Base-by-base conservation (phyloP, 352 stramenopile genomes). In the Blastocystis sp. region DNA sequence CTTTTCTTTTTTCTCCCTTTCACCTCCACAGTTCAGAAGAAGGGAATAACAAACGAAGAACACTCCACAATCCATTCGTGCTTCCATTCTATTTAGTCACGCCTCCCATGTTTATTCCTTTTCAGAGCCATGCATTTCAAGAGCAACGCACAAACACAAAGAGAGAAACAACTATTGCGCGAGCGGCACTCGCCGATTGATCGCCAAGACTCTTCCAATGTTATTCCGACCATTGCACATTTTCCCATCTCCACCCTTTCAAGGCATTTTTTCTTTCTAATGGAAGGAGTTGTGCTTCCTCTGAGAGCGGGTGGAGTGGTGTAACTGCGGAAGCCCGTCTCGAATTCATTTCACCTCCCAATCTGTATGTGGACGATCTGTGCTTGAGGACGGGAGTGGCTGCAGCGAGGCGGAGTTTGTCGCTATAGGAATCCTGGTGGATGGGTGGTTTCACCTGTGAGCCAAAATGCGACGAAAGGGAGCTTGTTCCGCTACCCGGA, bases 401-500 rank as follows among this genome's bases (percentile, higher is more conserved):
- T 48, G 41, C 28, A 1, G 19, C 7, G 41, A 38, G 53, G 38
- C 1, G 4, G 3, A 40, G 21, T 28, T 59, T 67, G 74, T 84
- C 74, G 74, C 56, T 62, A 84, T 84, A 84, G 74, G 74, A 84
- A 84, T 84, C 74, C 52, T 61, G 74, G 56, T 84, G 45, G 52
- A 41, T 64, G 28, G 34, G 17, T 52, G 23, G 56, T 84, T 53
- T 38, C 66, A 45, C 40, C 56, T 84, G 74, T 52, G 74, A 84
- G 74, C 74, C 74, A 59, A 66, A 67, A 52, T 21, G 45, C 74
- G 74, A 84, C 53, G 28, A 70, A 70, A 69, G 34, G 53, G 21
- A 60, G 53, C 56, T 28, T 69, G 67, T 41, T 84, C 23, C 69
- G 17, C 45, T 84, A 53, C 45, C 34, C 41, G 61, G 74, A 84